Evolutionary conservation across 2,329 filamentous ascomycete species (phyloP).

Genomic region (Seiridium cupressi): DNA sequence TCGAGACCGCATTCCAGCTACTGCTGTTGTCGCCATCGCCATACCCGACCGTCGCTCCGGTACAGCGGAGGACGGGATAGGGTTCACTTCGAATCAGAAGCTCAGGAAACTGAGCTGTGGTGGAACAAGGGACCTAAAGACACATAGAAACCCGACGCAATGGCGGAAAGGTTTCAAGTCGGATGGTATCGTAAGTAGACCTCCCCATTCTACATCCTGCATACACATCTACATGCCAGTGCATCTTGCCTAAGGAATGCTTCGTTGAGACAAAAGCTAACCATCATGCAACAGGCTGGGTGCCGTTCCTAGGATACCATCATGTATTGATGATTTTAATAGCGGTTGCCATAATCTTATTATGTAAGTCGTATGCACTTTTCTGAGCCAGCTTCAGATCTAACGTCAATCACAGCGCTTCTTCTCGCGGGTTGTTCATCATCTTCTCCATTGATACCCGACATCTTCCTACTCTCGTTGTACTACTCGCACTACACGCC

Average conservation of each 20-base stretch:
- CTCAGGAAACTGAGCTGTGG: neutral
- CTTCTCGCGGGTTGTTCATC: slow-evolving; percentile 95
- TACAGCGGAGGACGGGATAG: slow-evolving; percentile 5
- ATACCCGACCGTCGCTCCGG: slow-evolving; percentile 5
- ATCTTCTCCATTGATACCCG: slow-evolving; percentile 89
- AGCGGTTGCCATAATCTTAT: slow-evolving; percentile 85
- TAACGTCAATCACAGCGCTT: slow-evolving; percentile 58
- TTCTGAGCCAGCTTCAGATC: too few species aligned
- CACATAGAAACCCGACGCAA: slow-evolving; percentile 10
- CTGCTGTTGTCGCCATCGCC: neutral
- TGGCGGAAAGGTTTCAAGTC: slow-evolving; percentile 26
- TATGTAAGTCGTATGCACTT: slow-evolving; percentile 63
- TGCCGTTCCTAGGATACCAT: slow-evolving; percentile 71
- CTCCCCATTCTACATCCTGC: too few species aligned
- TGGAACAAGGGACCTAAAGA: neutral
- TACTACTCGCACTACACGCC: slow-evolving; percentile 91
- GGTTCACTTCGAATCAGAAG: neutral
- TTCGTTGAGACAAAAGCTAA: neutral
- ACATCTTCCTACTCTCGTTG: slow-evolving; percentile 96
- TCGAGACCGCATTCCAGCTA: neutral
- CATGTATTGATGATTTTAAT: slow-evolving; percentile 98
- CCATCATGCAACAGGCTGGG: slow-evolving; percentile 45
- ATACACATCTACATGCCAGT: too few species aligned
- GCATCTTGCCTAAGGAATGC: neutral
- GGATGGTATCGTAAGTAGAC: slow-evolving; percentile 29